phyloP scores from a whole-genome alignment of 169 alveolate genomes.

The Theileria sp. region DNA sequence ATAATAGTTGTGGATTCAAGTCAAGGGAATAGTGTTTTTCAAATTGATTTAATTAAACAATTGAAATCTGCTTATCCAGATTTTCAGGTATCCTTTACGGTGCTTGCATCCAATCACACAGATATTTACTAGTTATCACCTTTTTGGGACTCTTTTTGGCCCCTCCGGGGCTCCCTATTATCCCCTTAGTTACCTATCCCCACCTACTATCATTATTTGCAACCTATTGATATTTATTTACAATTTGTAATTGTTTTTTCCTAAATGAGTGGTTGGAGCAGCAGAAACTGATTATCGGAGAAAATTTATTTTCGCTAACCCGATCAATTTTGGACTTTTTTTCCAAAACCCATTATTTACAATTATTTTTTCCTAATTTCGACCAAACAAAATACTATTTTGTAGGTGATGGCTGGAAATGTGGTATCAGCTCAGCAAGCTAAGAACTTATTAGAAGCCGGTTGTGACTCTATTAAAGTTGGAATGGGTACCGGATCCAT shows the following conservation, averaged over 20 bases:
- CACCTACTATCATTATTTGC: too few species aligned
- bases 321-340: too few species aligned
- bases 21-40: slow-evolving; percentile 90
- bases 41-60: slow-evolving; percentile 83
- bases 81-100: slow-evolving; percentile 46
- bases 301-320: too few species aligned
- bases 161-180: too few species aligned
- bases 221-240: too few species aligned
- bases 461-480: slow-evolving; percentile 85
- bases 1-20: slow-evolving; percentile 88
- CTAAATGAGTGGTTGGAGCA: too few species aligned
- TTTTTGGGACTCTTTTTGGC: too few species aligned
- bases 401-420: slow-evolving; percentile 90
- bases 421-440: slow-evolving; percentile 91
- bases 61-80: slow-evolving; percentile 81
- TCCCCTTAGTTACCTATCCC: too few species aligned
- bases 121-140: too few species aligned
- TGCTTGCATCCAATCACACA: too few species aligned
- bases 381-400: background rate
- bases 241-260: slow-evolving; percentile 68
- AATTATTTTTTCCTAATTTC: slow-evolving; percentile 27
- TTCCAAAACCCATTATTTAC: too few species aligned
- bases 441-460: slow-evolving; percentile 80
- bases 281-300: too few species aligned
- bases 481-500: slow-evolving; percentile 97